Evolutionary conservation across 2,329 filamentous ascomycete species (phyloP).

Genomic region (Claviceps fusiformis): DNA sequence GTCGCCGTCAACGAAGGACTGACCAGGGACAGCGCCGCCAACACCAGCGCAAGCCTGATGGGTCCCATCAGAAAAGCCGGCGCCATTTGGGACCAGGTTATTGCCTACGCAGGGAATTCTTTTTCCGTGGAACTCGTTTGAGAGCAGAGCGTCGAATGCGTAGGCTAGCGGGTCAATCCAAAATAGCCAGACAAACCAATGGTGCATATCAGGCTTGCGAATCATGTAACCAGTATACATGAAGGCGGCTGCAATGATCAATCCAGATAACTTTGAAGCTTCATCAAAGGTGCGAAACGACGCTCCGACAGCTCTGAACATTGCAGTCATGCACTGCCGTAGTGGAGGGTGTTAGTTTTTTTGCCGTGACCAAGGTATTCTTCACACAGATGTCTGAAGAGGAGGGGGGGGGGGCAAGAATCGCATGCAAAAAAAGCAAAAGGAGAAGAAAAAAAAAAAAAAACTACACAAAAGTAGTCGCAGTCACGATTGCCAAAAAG

Average conservation of each 20-base stretch:
- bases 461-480: conserved; percentile 37
- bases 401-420: too few relatives aligned
- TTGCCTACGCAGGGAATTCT: conserved; percentile 33
- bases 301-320: conserved; percentile 44
- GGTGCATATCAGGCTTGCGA: conserved; percentile 45
- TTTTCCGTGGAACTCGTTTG: conserved; percentile 56
- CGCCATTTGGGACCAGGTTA: conserved; percentile 38
- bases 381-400: not conserved
- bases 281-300: conserved; percentile 42
- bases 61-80: conserved; percentile 27
- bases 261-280: conserved; percentile 42
- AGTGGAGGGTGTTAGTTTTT: not conserved
- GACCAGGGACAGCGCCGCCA: conserved; percentile 36
- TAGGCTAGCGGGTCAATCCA: conserved; percentile 58
- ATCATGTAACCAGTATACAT: conserved; percentile 55
- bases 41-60: conserved; percentile 45
- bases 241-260: conserved; percentile 35
- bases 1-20: conserved; percentile 39
- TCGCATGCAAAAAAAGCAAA: too few relatives aligned
- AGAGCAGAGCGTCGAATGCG: conserved; percentile 52
- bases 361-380: too few relatives aligned
- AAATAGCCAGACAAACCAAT: conserved; percentile 50
- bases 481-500: conserved; percentile 40
- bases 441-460: too few relatives aligned
- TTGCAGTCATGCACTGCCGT: conserved; percentile 37